Base-by-base conservation (phyloP, 129 eudicot species). In the Artemisia argyi region DNA sequence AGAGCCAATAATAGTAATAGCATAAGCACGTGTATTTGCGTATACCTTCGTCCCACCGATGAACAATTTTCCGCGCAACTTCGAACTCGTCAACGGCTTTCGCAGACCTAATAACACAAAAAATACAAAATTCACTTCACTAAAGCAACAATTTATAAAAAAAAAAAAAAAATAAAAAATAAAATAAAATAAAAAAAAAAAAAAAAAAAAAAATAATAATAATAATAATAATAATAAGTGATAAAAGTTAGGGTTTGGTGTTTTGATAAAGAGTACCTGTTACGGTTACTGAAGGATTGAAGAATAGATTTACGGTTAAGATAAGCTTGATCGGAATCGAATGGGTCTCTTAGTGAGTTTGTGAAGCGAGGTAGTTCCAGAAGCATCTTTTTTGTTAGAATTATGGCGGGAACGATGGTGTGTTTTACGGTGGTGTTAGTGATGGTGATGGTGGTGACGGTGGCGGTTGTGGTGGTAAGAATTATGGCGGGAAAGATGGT, bases 261-360 rank as follows among this genome's bases (percentile, higher is more conserved):
- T 57, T 35, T 26, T 32, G 63, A 20, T 4, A 50, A 2, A 55
- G 11, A 15, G 3, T 78, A 89, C 98, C 98, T 87, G 74, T 72
- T 83, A 65, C 77, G 86, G 60, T 58, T 76, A 10, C 59, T 46
- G 67, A 79, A 58, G 73, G 66, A 78, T 59, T 84, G 90, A 50
- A 94, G 91, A 68, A 82, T 39, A 60, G 77, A 56, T 84, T 88
- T 90, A 15, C 98, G 92, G 3, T 83, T 75, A 4, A 94, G 90
- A 55, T 90, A 94, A 12, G 97, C 98, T 77, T 85, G 87, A 76
- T 94, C 97, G 79, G 89, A 82, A 51, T 94, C 98, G 74, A 94
- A 94, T 7, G 98, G 98, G 3, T 76, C 84, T 49, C 98, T 68
- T 42, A 90, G 89, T 35, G 98, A 84, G 58, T 83, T 90, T 12